Percentiles rank a stretch among this genome's conserved stretches.
These are phyloP conservation scores for Nothophytophthora sp. DNA, from an alignment of 352 stramenopile genomes.

Conservation along the genomic window DNA sequence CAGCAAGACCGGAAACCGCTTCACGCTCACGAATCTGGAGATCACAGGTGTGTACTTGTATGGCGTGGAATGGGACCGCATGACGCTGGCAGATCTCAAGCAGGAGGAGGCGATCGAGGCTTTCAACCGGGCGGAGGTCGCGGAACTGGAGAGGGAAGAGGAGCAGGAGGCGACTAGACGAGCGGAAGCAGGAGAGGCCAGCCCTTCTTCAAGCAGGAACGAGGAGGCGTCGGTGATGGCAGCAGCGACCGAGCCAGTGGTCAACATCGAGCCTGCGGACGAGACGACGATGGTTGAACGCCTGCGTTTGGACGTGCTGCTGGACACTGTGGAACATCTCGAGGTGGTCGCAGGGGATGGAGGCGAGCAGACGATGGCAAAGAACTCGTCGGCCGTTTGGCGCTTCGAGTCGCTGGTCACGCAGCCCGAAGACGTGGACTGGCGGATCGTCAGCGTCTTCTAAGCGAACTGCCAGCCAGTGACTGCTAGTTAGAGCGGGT, in stretches of 20 bases:
- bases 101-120: constrained; percentile 38
- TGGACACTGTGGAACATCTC: constrained; percentile 43
- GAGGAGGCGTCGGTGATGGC: constrained; percentile 8
- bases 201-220: background rate
- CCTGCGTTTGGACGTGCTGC: constrained; percentile 39
- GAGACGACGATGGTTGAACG: constrained; percentile 35
- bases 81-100: constrained; percentile 47
- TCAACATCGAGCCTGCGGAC: constrained; percentile 17
- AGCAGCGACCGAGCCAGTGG: background rate
- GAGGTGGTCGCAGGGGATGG: constrained; percentile 29
- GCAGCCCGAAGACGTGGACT: constrained; percentile 51
- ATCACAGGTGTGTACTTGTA: constrained; percentile 50
- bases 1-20: constrained; percentile 43
- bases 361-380: constrained; percentile 30
- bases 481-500: background rate
- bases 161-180: constrained; percentile 8
- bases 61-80: constrained; percentile 45
- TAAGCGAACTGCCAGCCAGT: constrained; percentile 4
- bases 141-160: constrained; percentile 28
- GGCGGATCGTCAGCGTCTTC: constrained; percentile 46
- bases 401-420: constrained; percentile 56
- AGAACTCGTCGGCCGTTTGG: constrained; percentile 31
- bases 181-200: background rate
- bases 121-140: constrained; percentile 34
- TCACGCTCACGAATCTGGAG: constrained; percentile 52